Conservation (phyloP, 352 stramenopile genomes). For the Phytophthora colocasiae region DNA sequence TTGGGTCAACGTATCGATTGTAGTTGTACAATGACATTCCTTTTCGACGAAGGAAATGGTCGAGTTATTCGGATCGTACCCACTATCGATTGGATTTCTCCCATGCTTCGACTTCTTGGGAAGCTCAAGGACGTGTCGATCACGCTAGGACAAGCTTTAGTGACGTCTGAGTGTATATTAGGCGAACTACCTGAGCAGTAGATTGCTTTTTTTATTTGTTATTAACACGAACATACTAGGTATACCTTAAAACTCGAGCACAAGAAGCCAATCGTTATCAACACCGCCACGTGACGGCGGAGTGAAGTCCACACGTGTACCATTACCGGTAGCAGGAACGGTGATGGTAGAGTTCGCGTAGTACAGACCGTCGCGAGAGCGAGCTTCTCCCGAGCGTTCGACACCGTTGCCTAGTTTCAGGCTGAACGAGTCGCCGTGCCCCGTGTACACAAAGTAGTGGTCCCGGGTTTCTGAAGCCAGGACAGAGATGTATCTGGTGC, state of each 20-base stretch:
- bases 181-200: constrained; percentile 2
- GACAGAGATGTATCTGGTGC: constrained; percentile 33
- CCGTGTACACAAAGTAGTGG: constrained; percentile 28
- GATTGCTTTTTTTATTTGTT: too few relatives aligned
- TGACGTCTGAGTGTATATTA: constrained; percentile 11
- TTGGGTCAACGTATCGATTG: constrained; percentile 16
- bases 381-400: constrained; percentile 11
- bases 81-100: constrained; percentile 13
- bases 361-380: constrained; percentile 31
- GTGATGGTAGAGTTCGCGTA: constrained; percentile 10
- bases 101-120: constrained; percentile 14
- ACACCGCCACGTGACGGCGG: constrained; percentile 23
- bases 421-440: constrained; percentile 30
- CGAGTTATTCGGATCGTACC: constrained; percentile 16
- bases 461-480: constrained; percentile 17
- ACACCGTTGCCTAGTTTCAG: constrained; percentile 15
- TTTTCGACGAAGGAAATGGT: constrained; percentile 10
- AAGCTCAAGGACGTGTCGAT: constrained; percentile 10
- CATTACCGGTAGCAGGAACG: constrained; percentile 12
- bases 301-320: constrained; percentile 27
- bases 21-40: constrained; percentile 18
- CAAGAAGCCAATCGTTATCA: constrained; percentile 35
- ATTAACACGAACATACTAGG: too few relatives aligned
- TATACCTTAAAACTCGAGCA: constrained; percentile 23
- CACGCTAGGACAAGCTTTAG: constrained; percentile 1